A percentile compares a stretch with the other conserved stretches of the same genome.
phyloP scores from a whole-genome alignment of 495 filamentous ascomycete genomes.

The Chaetomium fimeti region DNA sequence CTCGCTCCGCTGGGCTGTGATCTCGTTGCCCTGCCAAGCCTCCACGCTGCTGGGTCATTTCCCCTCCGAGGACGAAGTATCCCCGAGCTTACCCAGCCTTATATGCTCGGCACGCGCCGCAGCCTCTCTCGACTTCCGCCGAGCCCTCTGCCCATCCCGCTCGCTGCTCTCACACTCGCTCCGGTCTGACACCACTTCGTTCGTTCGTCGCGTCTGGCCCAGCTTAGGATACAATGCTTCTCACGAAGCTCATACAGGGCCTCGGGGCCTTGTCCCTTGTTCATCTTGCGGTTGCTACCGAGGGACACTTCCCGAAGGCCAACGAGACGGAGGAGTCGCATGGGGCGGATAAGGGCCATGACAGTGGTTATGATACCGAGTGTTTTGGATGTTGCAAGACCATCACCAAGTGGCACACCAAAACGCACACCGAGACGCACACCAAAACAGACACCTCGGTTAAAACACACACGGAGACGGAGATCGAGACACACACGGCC shows the following conservation, averaged over 20 bases:
- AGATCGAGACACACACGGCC: not conserved
- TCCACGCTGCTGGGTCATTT: conserved; percentile 29
- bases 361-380: not conserved
- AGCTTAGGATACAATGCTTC: conserved; percentile 29
- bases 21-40: conserved; percentile 28
- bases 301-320: conserved; percentile 18
- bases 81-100: conserved; percentile 23
- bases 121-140: not conserved
- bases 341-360: not conserved
- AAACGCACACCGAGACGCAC: conserved; percentile 1
- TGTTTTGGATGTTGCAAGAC: conserved; percentile 4
- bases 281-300: conserved; percentile 22
- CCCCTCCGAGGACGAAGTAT: not conserved
- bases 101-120: conserved; percentile 35
- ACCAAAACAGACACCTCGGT: not conserved
- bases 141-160: conserved; percentile 21
- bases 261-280: conserved; percentile 33
- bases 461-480: conserved; percentile 2
- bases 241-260: conserved; percentile 30
- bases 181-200: conserved; percentile 16
- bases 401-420: not conserved
- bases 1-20: conserved; percentile 13
- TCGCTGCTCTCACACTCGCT: conserved; percentile 33
- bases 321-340: conserved; percentile 17
- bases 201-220: conserved; percentile 26